Conservation (phyloP, 129 eudicot species). For the Arctium minus region DNA sequence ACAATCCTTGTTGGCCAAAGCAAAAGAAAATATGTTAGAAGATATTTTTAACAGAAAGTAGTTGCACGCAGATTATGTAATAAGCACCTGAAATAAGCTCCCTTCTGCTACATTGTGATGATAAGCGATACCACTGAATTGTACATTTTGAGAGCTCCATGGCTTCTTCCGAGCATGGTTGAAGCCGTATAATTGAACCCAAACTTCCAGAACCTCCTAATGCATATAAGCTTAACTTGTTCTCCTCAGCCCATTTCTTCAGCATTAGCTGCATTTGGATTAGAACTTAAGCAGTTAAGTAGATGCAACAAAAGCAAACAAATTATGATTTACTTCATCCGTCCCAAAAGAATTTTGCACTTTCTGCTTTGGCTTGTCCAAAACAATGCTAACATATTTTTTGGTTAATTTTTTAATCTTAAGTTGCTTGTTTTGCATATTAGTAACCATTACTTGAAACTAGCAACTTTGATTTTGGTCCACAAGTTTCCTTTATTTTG, state of each 20-base stretch:
- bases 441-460: not conserved
- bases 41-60: not conserved
- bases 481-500: not conserved
- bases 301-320: slow-evolving; percentile 1
- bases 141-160: slow-evolving; percentile 79
- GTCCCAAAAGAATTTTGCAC: not conserved
- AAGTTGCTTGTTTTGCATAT: not conserved
- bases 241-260: slow-evolving; percentile 74
- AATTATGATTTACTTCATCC: not conserved
- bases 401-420: not conserved
- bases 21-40: not conserved
- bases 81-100: slow-evolving; percentile 81
- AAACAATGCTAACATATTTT: not conserved
- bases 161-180: slow-evolving; percentile 68
- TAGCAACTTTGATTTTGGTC: not conserved
- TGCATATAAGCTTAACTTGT: slow-evolving; percentile 51
- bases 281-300: not conserved
- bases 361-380: not conserved
- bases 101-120: slow-evolving; percentile 79
- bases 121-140: slow-evolving; percentile 91
- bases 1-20: not conserved
- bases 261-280: slow-evolving; percentile 50
- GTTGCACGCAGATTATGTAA: slow-evolving; percentile 3
- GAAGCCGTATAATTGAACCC: slow-evolving; percentile 76
- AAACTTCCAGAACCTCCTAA: slow-evolving; percentile 59